Evolutionary conservation across 257 asterid genomes (phyloP).

Genomic region (Striga asiatica): DNA sequence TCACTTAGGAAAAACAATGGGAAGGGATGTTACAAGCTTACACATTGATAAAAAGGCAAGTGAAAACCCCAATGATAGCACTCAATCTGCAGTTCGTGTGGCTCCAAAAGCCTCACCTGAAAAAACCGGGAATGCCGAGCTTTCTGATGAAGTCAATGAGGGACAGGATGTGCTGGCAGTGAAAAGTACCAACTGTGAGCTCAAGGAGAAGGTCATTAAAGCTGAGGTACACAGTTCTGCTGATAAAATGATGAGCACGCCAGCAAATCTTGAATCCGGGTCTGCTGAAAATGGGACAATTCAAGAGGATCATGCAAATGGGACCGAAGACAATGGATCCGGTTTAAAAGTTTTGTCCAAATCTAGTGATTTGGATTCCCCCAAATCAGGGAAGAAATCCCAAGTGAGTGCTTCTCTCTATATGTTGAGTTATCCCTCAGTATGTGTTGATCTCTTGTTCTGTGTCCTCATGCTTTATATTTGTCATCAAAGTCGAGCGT

Average conservation of each 20-base stretch:
- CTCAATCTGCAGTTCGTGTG: no score
- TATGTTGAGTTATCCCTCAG: no score
- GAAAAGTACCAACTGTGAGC: not conserved
- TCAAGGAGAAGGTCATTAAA: not conserved
- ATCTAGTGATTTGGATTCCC: not conserved
- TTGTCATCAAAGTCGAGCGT: no score
- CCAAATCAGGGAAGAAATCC: not conserved
- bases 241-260: not conserved
- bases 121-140: no score
- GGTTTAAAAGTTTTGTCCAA: no score
- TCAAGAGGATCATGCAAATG: no score
- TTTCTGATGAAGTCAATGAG: no score
- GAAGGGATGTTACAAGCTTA: slow-evolving; percentile 25
- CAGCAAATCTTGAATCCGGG: not conserved
- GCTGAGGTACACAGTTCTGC: no score
- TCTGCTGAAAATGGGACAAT: not conserved
- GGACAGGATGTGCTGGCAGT: slow-evolving; percentile 45
- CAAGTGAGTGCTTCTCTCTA: not conserved
- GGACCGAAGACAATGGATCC: no score
- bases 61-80: slow-evolving; percentile 15
- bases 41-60: slow-evolving; percentile 18
- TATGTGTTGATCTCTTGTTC: no score
- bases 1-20: slow-evolving; percentile 22
- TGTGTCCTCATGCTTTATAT: no score
- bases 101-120: slow-evolving; percentile 19